These are phyloP conservation scores for Russula abietina DNA, from an alignment of 768 basidiomycete species.

Conservation along the genomic window DNA sequence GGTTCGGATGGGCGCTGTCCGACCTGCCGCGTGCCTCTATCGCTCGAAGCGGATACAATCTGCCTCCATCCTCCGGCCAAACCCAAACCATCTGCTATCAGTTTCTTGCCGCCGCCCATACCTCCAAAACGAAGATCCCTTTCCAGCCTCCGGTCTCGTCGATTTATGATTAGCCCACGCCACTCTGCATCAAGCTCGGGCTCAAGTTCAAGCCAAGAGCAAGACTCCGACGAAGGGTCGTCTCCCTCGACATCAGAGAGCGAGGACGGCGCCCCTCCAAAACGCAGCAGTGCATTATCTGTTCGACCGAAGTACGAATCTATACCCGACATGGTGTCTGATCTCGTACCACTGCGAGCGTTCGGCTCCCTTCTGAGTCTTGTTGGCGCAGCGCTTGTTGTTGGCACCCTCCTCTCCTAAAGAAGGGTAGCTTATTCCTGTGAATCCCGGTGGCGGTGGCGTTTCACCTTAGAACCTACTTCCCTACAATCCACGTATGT, in stretches of 20 bases:
- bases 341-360: slow-evolving; percentile 16
- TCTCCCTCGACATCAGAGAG: slow-evolving; percentile 23
- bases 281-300: slow-evolving; percentile 2
- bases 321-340: slow-evolving; percentile 17
- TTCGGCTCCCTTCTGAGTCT: slow-evolving; percentile 24
- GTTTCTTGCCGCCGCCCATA: not conserved
- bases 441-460: not conserved
- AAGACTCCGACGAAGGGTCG: slow-evolving; percentile 15
- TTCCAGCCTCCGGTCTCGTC: slow-evolving; percentile 9
- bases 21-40: slow-evolving; percentile 23
- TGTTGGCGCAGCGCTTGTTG: slow-evolving; percentile 22
- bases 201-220: slow-evolving; percentile 17
- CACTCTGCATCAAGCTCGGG: slow-evolving; percentile 7
- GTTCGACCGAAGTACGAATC: slow-evolving; percentile 18
- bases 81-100: not conserved
- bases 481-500: not conserved
- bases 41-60: slow-evolving; percentile 23
- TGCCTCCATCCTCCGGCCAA: slow-evolving; percentile 21
- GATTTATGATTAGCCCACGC: not conserved
- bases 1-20: slow-evolving; percentile 25
- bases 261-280: slow-evolving; percentile 7
- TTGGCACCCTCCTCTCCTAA: slow-evolving; percentile 23
- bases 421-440: not conserved
- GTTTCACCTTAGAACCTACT: not conserved
- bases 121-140: slow-evolving; percentile 2